Base-by-base conservation (phyloP, 2,329 filamentous ascomycete genomes). In the Knufia fluminis region DNA sequence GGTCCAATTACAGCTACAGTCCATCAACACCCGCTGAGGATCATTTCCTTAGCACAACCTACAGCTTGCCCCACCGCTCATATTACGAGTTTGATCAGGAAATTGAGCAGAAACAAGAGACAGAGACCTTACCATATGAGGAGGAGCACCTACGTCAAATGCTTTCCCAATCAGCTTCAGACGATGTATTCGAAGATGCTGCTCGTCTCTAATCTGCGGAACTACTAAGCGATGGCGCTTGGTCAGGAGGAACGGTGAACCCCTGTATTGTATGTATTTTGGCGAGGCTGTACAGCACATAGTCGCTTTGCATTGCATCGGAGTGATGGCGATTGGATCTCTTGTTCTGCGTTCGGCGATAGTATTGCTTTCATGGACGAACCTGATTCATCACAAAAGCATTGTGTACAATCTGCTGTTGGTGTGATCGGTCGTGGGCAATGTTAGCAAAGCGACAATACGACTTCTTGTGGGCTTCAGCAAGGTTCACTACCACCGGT, bases 91-190 rank as follows among this genome's bases (percentile, higher is more conserved):
- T 28, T 31, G 45, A 20, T 48, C 32, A 16, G 20, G 23, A 24
- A 20, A 8, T 14, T 16, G 33, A 28, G 19, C 14, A 22, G 16
- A 31, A 40, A 31, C 24, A 40, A 19, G 24, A 26, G 9, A 7
- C n/a, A 26, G 7, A 28, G 23, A n/a, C 23, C 26, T 19, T 24
- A 16, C 6, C 36, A 9, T 31, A 48, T 17, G 45, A 47, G 19
- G 44, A 48, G 10, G 45, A 48, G 35, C 22, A 39, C 3, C n/a
- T 48, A 32, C 45, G 45, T 31, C 45, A 48, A 17, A 48, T 39
- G 22, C 33, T 48, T 3, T 40, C 33, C 19, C 40, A 24, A 23
- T n/a, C 20, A 8, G 6, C 22, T 10, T 42, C 40, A 26, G 40
- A 42, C 22, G n/a, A 26, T 26, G 20, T 6, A 6, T 42, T 42